Evolutionary conservation across 1,284 basidiomycete genomes (phyloP), one percentile per base, ranked within the genome.

Genomic region (Xerocomus amazonicus): DNA sequence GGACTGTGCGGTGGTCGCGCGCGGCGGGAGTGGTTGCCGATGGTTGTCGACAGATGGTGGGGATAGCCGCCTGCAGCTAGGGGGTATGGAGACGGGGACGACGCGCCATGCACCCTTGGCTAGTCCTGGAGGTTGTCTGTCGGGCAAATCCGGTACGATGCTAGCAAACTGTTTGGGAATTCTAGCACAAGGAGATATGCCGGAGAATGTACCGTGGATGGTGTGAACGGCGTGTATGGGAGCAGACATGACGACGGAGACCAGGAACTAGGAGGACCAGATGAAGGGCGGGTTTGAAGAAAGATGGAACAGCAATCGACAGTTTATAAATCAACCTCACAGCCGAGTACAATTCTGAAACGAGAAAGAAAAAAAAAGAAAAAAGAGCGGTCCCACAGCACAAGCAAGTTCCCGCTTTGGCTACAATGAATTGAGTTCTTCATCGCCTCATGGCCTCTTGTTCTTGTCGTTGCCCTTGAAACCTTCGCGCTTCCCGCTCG

Each of bases 191-290:
- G 63, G 53, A 27, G 61, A 50, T 19, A 68, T 53, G 37, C 63
- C 63, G 40, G 63, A 62, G 35, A 68, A 63, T 3, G 65, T 59
- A 19, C 63, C 63, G 33, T 65, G 63, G 42, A 65, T 68, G 50
- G 63, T 65, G 41, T 68, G 65, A 31, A 69, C 59, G 27, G 56
- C 53, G 52, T 63, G 67, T n/a, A 60, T 9, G 39, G 67, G 54
- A 12, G 55, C 7, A 37, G 66, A 64, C 63, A 68, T 65, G 50
- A 34, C 29, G 42, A 56, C 48, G 46, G 54, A 51, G 39, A 52
- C 36, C 48, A 26, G 39, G 37, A 29, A 38, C 37, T 23, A 38
- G 17, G 17, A 37, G 19, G 14, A 39, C 23, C 14, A 10, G 39
- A 40, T 40, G 39, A 39, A 23, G 26, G 38, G 38, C 26, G 38